Percentiles rank a stretch among this genome's conserved stretches.
Evolutionary conservation across 2,329 filamentous ascomycete species (phyloP).

Genomic region (Aspergillus aculeatinus): DNA sequence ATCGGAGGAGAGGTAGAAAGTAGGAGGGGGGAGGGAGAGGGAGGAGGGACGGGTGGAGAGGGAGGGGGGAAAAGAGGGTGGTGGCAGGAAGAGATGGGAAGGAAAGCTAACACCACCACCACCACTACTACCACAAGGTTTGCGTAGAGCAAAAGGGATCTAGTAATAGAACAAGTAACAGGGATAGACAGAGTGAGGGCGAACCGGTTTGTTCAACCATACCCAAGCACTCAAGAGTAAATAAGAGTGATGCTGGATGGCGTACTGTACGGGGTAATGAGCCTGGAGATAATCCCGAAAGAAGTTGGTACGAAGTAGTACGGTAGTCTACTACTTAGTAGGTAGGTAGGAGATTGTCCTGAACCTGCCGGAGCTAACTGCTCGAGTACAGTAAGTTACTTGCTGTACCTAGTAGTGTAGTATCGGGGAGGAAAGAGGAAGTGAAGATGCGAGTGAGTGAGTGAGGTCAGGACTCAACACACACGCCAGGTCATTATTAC

Average conservation of each 20-base stretch:
- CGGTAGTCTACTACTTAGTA: too few relatives aligned
- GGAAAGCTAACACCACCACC: slow-evolving; percentile 1
- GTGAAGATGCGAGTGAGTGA: neutral
- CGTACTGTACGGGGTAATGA: too few relatives aligned
- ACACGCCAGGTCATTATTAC: neutral
- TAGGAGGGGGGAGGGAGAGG: neutral
- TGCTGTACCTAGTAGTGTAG: too few relatives aligned
- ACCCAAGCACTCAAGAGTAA: neutral
- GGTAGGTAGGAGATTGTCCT: too few relatives aligned
- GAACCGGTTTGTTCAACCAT: slow-evolving; percentile 1
- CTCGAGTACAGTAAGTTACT: too few relatives aligned
- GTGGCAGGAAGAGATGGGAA: slow-evolving; percentile 4
- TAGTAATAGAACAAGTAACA: neutral
- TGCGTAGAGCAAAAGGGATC: neutral
- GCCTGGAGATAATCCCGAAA: neutral
- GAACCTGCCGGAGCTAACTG: too few relatives aligned
- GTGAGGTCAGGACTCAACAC: neutral
- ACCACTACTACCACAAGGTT: neutral
- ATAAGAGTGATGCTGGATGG: neutral
- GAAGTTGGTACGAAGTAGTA: neutral
- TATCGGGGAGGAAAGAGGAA: neutral
- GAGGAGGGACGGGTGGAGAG: slow-evolving; percentile 1
- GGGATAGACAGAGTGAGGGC: neutral
- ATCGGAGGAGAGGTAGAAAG: neutral
- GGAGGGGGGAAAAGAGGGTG: slow-evolving; percentile 6